Base-by-base conservation (phyloP, 805 yeast species). In the Blastobotrys muscicola region DNA sequence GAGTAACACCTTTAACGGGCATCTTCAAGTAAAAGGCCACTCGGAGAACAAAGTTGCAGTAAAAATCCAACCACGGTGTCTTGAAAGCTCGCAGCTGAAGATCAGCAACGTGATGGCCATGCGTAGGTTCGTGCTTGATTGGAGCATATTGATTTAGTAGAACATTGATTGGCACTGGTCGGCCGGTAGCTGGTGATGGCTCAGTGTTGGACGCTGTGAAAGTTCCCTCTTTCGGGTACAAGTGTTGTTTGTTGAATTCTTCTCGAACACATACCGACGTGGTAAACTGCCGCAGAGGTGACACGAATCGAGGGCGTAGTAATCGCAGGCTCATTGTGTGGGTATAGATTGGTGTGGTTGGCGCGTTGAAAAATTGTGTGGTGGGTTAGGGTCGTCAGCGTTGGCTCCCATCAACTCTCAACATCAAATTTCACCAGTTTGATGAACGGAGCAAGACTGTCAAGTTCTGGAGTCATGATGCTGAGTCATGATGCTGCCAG, bases 21-120 rank as follows among this genome's bases (percentile, higher is more conserved):
- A 92, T 79, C 7, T 94, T 90, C 53, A 92, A 67, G 64, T 84
- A 92, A 61, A 75, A 92, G 0, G 95, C 97, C 0, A 87, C 86
- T 64, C 98, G 77, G 44, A 83, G 69, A 3, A 92, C 85, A 63
- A 92, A 92, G 62, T 90, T 94, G 26, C 84, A 71, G 50, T 80
- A 81, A 50, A 89, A 75, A 38, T 82, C 83, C 48, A 90, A 61
- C 54, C 80, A 82, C 46, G 76, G 76, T 43, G 75, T 72, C 46
- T 81, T 83, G 60, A 90, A 81, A 3, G 64, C 49, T 51, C 82
- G 75, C 53, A 90, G 71, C 38, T 76, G 77, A 36, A 90, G 58
- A 49, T 77, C 82, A n/a, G 94, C 94, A 14, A 82, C 87, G 15
- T 42, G 38, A 59, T 85, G 78, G 3, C 92, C 89, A 53, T 84